phyloP scores from a whole-genome alignment of 2,329 filamentous ascomycete species.

The Stenocarpella maydis region DNA sequence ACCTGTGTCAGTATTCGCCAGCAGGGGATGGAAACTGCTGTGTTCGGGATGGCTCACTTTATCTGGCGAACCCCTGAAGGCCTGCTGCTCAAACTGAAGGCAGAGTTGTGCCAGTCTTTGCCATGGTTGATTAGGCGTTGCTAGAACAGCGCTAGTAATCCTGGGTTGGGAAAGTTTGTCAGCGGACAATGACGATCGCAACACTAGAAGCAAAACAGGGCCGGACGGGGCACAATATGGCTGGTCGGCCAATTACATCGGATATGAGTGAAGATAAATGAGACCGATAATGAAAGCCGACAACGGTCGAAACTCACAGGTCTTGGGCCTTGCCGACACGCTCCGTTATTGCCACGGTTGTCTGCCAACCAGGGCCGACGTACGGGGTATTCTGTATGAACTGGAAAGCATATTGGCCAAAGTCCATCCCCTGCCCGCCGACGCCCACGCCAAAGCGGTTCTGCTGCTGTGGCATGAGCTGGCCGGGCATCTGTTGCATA shows the following conservation, averaged over 20 bases:
- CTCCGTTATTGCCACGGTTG: constrained; percentile 41
- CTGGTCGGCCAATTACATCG: neutral
- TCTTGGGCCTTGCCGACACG: constrained; percentile 47
- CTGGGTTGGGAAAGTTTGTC: constrained; percentile 45
- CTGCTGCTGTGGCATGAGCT: constrained; percentile 54
- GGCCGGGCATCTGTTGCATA: constrained; percentile 64
- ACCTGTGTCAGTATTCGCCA: constrained; percentile 38
- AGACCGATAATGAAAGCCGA: constrained; percentile 2
- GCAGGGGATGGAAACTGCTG: neutral
- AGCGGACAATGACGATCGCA: constrained; percentile 1
- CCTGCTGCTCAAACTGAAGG: constrained; percentile 57
- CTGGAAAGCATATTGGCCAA: constrained; percentile 50
- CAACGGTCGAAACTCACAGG: constrained; percentile 43
- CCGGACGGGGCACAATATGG: neutral
- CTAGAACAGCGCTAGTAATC: constrained; percentile 60
- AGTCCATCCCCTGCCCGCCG: constrained; percentile 23
- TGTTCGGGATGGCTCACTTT: constrained; percentile 51
- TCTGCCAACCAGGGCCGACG: constrained; percentile 45
- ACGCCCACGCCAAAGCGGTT: constrained; percentile 36
- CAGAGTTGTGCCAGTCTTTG: constrained; percentile 52
- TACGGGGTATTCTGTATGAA: constrained; percentile 38
- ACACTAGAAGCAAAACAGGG: neutral
- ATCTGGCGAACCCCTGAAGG: constrained; percentile 54
- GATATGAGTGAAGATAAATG: constrained; percentile 12
- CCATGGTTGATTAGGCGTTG: constrained; percentile 50